Evolutionary conservation across 805 yeast genomes (phyloP), one percentile per base, ranked within the genome.

Genomic region (Debaryomyces castellii): DNA sequence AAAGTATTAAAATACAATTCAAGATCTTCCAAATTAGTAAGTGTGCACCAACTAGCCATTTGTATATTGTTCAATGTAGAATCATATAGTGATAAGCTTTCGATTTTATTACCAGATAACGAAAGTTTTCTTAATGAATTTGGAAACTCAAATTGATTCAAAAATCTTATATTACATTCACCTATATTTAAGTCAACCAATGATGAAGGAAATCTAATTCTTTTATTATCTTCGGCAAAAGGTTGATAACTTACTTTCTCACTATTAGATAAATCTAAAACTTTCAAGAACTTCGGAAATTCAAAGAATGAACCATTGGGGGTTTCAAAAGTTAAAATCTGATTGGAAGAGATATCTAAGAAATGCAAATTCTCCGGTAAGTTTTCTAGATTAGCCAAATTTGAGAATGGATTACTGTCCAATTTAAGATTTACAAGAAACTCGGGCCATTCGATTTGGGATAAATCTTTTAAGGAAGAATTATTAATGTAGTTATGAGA

Each of bases 211-310:
- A 65, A 63, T 8, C 39, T 50, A 16, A 63, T 47, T 16, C 65
- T 51, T 12, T 41, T 34, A 9, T 47, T 48, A 10, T 52, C 38
- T n/a, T 27, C 44, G 10, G 27, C 20, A 17, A 34, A 34, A 30
- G 21, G 12, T 14, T 3, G 42, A 22, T 43, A 39, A 2, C n/a
- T 23, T 9, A 43, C 39, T 10, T 32, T 32, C n/a, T 37, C 27
- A 39, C 62, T 58, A 20, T 57, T 52, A 20, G 54, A 50, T n/a
- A 64, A 37, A 22, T 60, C 52, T 23, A 64, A 46, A 12, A 49
- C 43, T 12, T 49, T 51, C 39, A 69, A 50, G 21, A 46, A 48
- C n/a, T 47, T 43, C 3, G 74, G 73, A 39, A 70, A 68, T 27
- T 51, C 43, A 44, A 66, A 60, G 36, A 40, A 54, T 3, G 55